A percentile compares a stretch with the other conserved stretches of the same genome.
Conservation (phyloP, 306 rosid genomes). For the Chamaecrista fasciculata region DNA sequence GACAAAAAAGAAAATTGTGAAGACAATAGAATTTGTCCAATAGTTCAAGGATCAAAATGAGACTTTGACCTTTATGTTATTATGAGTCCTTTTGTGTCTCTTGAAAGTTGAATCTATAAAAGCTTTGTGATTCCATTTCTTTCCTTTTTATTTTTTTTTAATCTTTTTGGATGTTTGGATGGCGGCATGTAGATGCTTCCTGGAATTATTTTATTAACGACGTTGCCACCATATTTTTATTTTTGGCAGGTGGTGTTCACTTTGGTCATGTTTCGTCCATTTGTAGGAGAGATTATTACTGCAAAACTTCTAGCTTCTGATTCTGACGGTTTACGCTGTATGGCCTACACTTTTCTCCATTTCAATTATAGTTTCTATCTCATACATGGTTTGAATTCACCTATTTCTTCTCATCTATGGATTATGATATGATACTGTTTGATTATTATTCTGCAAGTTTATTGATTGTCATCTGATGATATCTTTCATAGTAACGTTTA, state of each 20-base stretch:
- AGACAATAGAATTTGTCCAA: no score
- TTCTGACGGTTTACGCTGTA: constrained; percentile 57
- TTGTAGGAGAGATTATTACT: constrained; percentile 64
- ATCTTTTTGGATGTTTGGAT: not conserved
- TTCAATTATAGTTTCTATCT: constrained; percentile 15
- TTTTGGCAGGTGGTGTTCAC: constrained; percentile 61
- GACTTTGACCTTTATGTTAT: no score
- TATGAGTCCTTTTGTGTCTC: not conserved
- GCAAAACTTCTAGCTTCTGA: constrained; percentile 61
- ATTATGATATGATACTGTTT: no score
- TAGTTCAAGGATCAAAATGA: no score
- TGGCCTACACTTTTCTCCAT: constrained; percentile 23
- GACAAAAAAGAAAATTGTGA: no score
- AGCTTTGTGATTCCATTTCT: not conserved
- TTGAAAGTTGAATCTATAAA: not conserved
- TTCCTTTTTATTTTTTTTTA: not conserved
- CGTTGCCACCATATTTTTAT: constrained; percentile 18
- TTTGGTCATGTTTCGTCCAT: constrained; percentile 73
- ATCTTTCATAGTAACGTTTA: constrained; percentile 22
- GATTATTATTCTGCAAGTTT: not conserved
- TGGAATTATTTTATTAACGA: not conserved
- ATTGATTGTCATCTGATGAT: not conserved
- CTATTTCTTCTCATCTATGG: not conserved
- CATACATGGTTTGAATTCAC: constrained; percentile 4
- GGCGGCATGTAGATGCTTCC: constrained; percentile 1